phyloP scores from a whole-genome alignment of 2,329 filamentous ascomycete species.

The Fusarium bulbicola region DNA sequence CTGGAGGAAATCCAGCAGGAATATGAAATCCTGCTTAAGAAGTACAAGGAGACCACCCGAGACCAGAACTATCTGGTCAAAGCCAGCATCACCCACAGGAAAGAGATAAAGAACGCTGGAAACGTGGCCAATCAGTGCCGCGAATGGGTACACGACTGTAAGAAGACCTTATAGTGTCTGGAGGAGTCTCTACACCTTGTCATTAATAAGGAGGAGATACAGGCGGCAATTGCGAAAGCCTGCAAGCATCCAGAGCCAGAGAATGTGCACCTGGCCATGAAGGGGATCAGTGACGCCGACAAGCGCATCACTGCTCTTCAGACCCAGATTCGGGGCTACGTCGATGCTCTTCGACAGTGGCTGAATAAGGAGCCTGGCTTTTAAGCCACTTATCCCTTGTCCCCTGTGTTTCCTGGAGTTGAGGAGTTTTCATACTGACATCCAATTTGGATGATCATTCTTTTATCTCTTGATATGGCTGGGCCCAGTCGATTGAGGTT shows the following conservation, averaged over 20 bases:
- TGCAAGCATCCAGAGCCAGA: neutral
- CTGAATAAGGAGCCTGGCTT: neutral
- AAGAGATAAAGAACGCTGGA: fast-evolving
- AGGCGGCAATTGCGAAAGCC: neutral
- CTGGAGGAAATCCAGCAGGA: neutral
- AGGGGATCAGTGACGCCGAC: neutral
- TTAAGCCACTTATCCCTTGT: neutral
- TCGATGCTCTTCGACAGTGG: neutral
- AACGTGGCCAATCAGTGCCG: neutral
- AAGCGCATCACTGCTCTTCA: neutral
- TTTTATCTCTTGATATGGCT: neutral
- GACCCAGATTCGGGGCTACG: neutral
- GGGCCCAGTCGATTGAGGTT: neutral
- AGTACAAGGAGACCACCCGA: neutral
- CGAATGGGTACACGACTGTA: neutral
- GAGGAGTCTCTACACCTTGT: neutral
- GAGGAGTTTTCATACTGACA: neutral
- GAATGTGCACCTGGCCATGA: fast-evolving
- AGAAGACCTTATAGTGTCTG: neutral
- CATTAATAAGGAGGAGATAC: neutral
- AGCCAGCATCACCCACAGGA: neutral
- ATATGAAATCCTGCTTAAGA: neutral
- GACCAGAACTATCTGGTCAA: neutral
- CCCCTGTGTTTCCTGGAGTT: neutral
- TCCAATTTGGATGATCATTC: neutral